Conservation (phyloP, 306 rosid genomes). For the Spatholobus suberectus region DNA sequence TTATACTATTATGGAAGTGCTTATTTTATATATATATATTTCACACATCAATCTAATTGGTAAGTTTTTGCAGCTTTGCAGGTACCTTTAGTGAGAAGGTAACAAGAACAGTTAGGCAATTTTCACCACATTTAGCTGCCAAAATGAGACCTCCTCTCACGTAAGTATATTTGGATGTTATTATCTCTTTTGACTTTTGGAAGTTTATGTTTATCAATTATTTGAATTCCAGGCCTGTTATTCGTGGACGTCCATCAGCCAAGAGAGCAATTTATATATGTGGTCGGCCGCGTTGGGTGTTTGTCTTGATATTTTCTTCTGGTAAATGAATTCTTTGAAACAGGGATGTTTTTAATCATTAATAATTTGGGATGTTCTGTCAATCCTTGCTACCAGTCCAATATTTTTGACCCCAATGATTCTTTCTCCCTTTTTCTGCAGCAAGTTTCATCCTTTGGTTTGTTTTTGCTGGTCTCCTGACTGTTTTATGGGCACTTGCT, state of each 20-base stretch:
- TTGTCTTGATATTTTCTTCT: conserved; percentile 71
- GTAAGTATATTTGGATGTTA: conserved; percentile 60
- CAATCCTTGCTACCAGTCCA: background rate
- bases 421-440: conserved; percentile 41
- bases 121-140: conserved; percentile 97
- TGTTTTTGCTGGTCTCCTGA: conserved; percentile 81
- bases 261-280: conserved; percentile 89
- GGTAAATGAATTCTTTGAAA: conserved; percentile 58
- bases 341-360: conserved; percentile 10
- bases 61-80: conserved; percentile 76
- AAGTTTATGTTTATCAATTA: conserved; percentile 27
- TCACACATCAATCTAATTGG: conserved; percentile 22
- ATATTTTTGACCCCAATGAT: conserved; percentile 1
- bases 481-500: conserved; percentile 81
- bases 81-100: conserved; percentile 96
- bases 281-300: conserved; percentile 94
- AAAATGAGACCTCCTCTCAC: conserved; percentile 98
- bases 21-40: background rate
- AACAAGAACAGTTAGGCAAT: conserved; percentile 83
- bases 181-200: background rate
- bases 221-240: conserved; percentile 84
- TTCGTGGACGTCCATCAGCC: conserved; percentile 97
- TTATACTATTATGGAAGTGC: conserved; percentile 24
- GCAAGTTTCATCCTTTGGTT: conserved; percentile 89
- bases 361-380: conserved; percentile 28